Evolutionary conservation across 139 green algal species (phyloP).

Genomic region (Auxenochlorella pyrenoidosa): DNA sequence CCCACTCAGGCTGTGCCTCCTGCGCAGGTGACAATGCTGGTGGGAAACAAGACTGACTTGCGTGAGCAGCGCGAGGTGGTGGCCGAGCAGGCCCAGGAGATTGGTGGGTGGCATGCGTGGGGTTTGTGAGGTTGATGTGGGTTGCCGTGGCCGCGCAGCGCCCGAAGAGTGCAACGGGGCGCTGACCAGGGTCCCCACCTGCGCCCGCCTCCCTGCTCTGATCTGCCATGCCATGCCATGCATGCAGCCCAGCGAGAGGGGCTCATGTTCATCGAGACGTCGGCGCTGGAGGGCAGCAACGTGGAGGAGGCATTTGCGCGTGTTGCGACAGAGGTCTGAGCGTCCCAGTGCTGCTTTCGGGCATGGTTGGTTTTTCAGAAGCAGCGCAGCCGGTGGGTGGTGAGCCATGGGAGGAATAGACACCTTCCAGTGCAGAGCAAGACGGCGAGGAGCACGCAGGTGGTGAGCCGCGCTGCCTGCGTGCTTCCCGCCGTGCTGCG

Average conservation of each 20-base stretch:
- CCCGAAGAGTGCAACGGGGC: too few species aligned
- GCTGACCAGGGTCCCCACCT: too few species aligned
- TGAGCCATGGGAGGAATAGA: too few species aligned
- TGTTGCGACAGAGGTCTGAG: slow-evolving; percentile 9
- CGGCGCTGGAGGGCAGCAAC: slow-evolving; percentile 46
- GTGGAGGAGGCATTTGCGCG: slow-evolving; percentile 69
- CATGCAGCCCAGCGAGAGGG: slow-evolving; percentile 19
- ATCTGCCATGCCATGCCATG: slow-evolving; percentile 33
- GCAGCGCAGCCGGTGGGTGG: too few species aligned
- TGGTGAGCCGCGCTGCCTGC: too few species aligned
- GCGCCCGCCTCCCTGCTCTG: neutral
- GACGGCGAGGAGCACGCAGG: too few species aligned
- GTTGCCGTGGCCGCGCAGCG: too few species aligned
- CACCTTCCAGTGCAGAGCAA: too few species aligned
- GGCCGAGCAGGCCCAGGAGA: slow-evolving; percentile 51
- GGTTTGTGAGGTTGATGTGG: neutral
- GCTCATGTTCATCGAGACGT: slow-evolving; percentile 74
- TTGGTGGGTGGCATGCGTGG: slow-evolving; percentile 11
- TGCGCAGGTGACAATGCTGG: slow-evolving; percentile 60
- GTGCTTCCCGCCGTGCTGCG: too few species aligned
- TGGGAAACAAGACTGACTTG: slow-evolving; percentile 91
- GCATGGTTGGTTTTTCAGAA: too few species aligned
- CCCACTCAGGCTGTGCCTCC: neutral
- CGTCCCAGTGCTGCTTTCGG: too few species aligned
- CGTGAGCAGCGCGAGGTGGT: slow-evolving; percentile 57